Conservation (phyloP, 345 rosid species). For the Rhodamnia rubescens region DNA sequence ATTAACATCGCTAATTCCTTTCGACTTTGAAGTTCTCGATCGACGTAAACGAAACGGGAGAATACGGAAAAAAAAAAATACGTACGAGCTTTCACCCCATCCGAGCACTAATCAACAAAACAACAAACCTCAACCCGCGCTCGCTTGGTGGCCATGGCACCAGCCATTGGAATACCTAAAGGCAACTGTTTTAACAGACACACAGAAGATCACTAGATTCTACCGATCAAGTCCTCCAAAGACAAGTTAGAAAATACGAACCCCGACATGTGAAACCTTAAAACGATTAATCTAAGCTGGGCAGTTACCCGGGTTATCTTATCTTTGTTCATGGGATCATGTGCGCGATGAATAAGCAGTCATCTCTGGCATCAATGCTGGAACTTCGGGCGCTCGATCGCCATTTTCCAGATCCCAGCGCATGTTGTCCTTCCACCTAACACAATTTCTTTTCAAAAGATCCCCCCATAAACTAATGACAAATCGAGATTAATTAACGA, state of each 20-base stretch:
- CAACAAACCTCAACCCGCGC: background rate
- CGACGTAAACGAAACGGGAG: background rate
- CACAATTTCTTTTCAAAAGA: background rate
- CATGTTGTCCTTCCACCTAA: background rate
- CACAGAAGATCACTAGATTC: background rate
- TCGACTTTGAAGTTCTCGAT: background rate
- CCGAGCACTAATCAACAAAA: background rate
- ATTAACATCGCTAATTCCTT: background rate
- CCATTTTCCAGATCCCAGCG: slow-evolving; percentile 14
- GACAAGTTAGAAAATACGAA: background rate
- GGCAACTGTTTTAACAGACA: background rate
- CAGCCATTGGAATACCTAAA: background rate
- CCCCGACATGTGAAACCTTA: background rate
- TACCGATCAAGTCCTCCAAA: background rate
- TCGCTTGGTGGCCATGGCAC: background rate
- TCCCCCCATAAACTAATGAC: background rate
- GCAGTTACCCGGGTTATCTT: background rate
- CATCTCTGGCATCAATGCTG: slow-evolving; percentile 14
- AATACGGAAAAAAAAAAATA: background rate
- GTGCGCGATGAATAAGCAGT: slow-evolving; percentile 6
- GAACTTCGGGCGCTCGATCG: slow-evolving; percentile 8
- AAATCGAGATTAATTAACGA: background rate
- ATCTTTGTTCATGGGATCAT: slow-evolving; percentile 8
- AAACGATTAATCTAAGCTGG: background rate
- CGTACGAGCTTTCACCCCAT: background rate